Base-by-base conservation (phyloP, 129 eudicot species). In the Flaveria bidentis region DNA sequence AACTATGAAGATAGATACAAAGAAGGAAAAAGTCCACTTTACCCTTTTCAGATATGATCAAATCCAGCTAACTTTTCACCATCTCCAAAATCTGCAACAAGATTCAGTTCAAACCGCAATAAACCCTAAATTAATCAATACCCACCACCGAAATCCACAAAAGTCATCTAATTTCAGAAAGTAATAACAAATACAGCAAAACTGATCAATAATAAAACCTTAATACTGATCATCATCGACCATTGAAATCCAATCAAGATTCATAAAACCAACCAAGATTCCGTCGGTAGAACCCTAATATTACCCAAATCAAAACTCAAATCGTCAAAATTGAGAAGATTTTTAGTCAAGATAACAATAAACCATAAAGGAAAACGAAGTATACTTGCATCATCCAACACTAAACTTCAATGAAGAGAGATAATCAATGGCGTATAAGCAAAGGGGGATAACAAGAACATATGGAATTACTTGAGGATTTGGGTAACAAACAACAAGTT, bases 361-460 rank as follows among this genome's bases (percentile, higher is more conserved):
- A 56, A 66, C 78, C 74, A 33, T n/a, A 46, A 73, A 72, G 62
- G 57, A 66, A 46, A 66, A 55, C 57, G 58, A 52, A 81, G 61
- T 74, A 23, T 61, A 30, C 36, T 30, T 30, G 36, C 36, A 30
- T 30, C 44, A 45, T 44, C 2, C 28, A 26, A 26, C 47, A 67
- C 45, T 55, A 16, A 16, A 51, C 60, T 62, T 69, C 57, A 55
- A 69, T 47, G 18, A 69, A 67, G 80, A 57, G 80, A 53, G 76
- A 76, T 57, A 70, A 78, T 73, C 72, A 82, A 80, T 84, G 69
- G 67, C 78, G 84, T 80, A 69, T 71, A 78, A 81, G 80, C 74
- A 69, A 78, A 71, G 61, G 33, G 67, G 79, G 33, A 30, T 70
- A 46, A n/a, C 63, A 73, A 51, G 72, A 66, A 30, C 55, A 63